These are phyloP conservation scores for Hyaloperonospora arabidopsidis DNA, from an alignment of 352 stramenopile species.

Conservation along the genomic window DNA sequence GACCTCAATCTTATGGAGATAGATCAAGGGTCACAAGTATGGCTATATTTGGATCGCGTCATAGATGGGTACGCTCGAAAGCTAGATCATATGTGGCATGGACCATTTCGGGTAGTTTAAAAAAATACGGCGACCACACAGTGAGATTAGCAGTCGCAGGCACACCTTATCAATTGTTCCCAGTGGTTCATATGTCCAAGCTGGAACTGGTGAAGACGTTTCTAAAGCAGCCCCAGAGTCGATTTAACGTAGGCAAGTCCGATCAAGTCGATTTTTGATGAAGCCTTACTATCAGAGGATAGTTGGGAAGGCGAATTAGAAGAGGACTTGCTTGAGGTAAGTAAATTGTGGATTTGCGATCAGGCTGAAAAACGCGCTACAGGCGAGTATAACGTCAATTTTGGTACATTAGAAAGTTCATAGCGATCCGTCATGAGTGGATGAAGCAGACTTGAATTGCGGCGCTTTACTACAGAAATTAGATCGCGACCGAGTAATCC, in stretches of 20 bases:
- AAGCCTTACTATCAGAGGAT: constrained; percentile 14
- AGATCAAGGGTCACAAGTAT: too few relatives aligned
- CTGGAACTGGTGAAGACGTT: background rate
- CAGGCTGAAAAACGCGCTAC: constrained; percentile 1
- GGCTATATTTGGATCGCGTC: background rate
- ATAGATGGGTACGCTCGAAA: background rate
- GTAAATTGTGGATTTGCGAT: constrained; percentile 17
- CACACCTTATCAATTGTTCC: background rate
- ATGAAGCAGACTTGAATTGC: constrained; percentile 9
- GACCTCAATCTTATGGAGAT: too few relatives aligned
- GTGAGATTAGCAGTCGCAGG: background rate
- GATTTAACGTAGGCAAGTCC: background rate
- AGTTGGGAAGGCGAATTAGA: constrained; percentile 2
- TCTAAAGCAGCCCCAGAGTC: background rate
- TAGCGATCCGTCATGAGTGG: constrained; percentile 8
- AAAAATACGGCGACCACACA: background rate
- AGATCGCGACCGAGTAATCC: background rate
- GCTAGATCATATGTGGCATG: background rate
- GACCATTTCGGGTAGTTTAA: too few relatives aligned
- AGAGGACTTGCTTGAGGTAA: constrained; percentile 12
- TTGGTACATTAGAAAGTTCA: constrained; percentile 11
- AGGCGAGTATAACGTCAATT: constrained; percentile 4
- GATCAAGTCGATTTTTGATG: constrained; percentile 16
- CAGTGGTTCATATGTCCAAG: background rate
- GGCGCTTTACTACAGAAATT: background rate